Evolutionary conservation across 164 flowering plant genomes (phyloP), one percentile per base, ranked within the genome.

Genomic region (Tetracentron sinense): DNA sequence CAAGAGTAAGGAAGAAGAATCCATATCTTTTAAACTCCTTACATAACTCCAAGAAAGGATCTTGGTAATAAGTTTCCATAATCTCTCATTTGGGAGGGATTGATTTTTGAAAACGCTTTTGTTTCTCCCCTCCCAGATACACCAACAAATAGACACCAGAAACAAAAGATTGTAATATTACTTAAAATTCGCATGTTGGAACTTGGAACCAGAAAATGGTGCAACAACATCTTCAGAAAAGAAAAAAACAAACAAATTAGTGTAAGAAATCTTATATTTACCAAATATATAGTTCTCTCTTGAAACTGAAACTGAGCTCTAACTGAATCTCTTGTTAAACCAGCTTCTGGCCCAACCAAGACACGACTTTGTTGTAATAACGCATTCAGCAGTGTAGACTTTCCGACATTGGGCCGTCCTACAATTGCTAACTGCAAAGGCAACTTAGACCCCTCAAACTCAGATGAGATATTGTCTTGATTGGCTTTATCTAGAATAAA

Each of bases 321-420:
- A 59, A 94, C 75, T 28, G 97, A 86, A 74, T 91, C 97, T 75
- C 97, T 85, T n/a, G 97, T 94, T 75, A 94, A 79, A 58, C 97
- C 97, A 71, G 92, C 89, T 72, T 91, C 97, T 33, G 96, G 99
- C 33, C 97, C 99, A 60, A 89, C 93, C 73, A 91, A 60, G 61
- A 94, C 99, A 58, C 97, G 99, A 29, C 92, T 80, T 81, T 91
- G 83, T 80, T 88, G 92, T 25, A 94, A 67, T 66, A 94, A 60
- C 30, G 95, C 73, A 74, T 94, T 94, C 60, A 94, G 72, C 75
- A 94, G 76, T 25, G 99, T 94, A 64, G 97, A 94, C 77, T 91
- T 94, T 53, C 99, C 97, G 54, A 94, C 99, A 81, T 94, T 94
- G 53, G 99, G 99, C 54, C 89, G 78, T 59, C 99, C 99, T 15